These are phyloP conservation scores for Singerocomus inundabilis DNA, from an alignment of 1,284 basidiomycete species.

Conservation along the genomic window DNA sequence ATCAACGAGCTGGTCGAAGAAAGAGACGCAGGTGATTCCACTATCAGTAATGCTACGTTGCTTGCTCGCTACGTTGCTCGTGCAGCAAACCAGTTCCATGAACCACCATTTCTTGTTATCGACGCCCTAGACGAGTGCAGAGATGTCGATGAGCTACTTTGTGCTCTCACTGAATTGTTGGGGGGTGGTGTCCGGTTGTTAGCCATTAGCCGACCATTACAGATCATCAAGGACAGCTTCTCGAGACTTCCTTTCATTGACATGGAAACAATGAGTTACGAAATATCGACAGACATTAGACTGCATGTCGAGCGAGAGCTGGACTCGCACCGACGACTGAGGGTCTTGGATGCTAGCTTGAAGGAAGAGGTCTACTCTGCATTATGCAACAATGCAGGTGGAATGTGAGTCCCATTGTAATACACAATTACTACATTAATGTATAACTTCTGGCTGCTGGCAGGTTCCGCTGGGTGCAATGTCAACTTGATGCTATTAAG, in stretches of 20 bases:
- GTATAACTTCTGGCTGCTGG: no score
- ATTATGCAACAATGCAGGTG: slow-evolving; percentile 3
- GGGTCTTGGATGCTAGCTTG: neutral
- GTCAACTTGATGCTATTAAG: no score
- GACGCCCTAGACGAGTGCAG: slow-evolving; percentile 17
- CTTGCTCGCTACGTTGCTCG: slow-evolving; percentile 3
- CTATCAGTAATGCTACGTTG: neutral
- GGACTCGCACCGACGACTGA: slow-evolving; percentile 11
- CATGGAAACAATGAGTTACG: slow-evolving; percentile 6
- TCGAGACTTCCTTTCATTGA: neutral
- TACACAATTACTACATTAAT: fast-evolving
- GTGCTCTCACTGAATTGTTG: neutral
- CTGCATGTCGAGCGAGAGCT: slow-evolving; percentile 7
- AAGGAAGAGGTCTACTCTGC: slow-evolving; percentile 5
- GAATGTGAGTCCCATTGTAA: slow-evolving; percentile 2
- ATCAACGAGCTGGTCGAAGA: neutral
- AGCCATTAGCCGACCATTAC: no score
- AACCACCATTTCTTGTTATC: slow-evolving; percentile 7
- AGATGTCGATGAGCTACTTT: neutral
- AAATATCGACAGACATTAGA: slow-evolving; percentile 1
- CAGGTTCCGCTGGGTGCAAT: no score
- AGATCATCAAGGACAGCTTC: neutral
- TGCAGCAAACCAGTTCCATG: neutral
- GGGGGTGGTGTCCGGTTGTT: no score
- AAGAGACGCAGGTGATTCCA: neutral